A percentile compares a stretch with the other conserved stretches of the same genome.
Evolutionary conservation across 805 yeast species (phyloP).

Genomic region (Wickerhamomyces subpelliculosus): DNA sequence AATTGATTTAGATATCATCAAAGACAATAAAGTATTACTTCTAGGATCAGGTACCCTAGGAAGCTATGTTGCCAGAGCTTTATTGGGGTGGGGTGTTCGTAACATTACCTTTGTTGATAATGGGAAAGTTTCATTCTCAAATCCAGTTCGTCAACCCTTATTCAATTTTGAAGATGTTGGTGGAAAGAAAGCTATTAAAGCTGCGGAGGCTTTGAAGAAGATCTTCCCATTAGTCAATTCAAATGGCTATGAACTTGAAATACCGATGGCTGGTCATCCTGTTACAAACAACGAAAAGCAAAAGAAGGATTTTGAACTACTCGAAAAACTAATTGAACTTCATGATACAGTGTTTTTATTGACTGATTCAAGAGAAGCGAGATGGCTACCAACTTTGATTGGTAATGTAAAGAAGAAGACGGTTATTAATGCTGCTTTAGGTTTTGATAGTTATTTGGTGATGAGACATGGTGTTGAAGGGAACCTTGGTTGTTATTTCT

Average conservation of each 20-base stretch:
- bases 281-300: slow-evolving; percentile 49
- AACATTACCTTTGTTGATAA: slow-evolving; percentile 84
- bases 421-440: slow-evolving; percentile 89
- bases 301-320: slow-evolving; percentile 40
- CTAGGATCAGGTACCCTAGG: slow-evolving; percentile 98
- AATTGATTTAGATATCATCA: slow-evolving; percentile 60
- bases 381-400: slow-evolving; percentile 95
- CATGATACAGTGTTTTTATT: slow-evolving; percentile 78
- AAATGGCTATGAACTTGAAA: slow-evolving; percentile 57
- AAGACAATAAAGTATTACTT: slow-evolving; percentile 56
- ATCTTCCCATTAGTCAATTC: slow-evolving; percentile 76
- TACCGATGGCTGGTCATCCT: slow-evolving; percentile 97
- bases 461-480: slow-evolving; percentile 75
- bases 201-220: slow-evolving; percentile 63
- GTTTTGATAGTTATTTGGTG: slow-evolving; percentile 88
- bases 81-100: slow-evolving; percentile 93
- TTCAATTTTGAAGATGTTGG: slow-evolving; percentile 80
- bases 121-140: slow-evolving; percentile 83
- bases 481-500: slow-evolving; percentile 82
- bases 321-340: slow-evolving; percentile 45
- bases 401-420: slow-evolving; percentile 60
- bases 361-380: slow-evolving; percentile 91
- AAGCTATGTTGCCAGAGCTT: slow-evolving; percentile 77
- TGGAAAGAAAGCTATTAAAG: slow-evolving; percentile 65
- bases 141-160: slow-evolving; percentile 92